phyloP scores from a whole-genome alignment of 176 grass and related monocot genomes.

The Phragmites australis region DNA sequence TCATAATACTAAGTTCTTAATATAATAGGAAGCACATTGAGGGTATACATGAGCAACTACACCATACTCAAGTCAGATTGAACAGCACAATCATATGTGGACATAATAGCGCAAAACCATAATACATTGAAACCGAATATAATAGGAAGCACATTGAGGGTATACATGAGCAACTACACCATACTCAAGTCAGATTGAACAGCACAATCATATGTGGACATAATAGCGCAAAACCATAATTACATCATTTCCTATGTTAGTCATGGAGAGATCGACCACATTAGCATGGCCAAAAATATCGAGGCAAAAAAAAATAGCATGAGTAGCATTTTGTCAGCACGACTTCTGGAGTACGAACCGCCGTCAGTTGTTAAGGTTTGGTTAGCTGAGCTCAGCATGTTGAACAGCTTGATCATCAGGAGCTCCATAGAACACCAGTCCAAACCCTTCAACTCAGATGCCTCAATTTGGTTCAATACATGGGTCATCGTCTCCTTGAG shows the following conservation, averaged over 20 bases:
- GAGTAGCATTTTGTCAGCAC: background rate
- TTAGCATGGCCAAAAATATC: background rate
- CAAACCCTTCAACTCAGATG: background rate
- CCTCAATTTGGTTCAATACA: background rate
- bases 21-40: background rate
- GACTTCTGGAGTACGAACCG: background rate
- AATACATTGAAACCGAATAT: background rate
- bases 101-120: background rate
- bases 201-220: background rate
- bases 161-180: background rate
- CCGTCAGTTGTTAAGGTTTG: background rate
- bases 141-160: background rate
- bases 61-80: background rate
- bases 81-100: background rate
- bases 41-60: background rate
- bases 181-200: background rate
- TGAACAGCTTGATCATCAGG: background rate
- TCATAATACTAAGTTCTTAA: too few species aligned
- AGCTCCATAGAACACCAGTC: background rate
- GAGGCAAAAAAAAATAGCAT: background rate
- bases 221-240: background rate
- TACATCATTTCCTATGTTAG: slow-evolving; percentile 1
- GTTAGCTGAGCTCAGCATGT: background rate
- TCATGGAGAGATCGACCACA: background rate
- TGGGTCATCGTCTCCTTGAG: background rate